A percentile compares a stretch with the other conserved stretches of the same genome.
Evolutionary conservation across 2,329 filamentous ascomycete species (phyloP).

Genomic region (Huntiella abstrusa): DNA sequence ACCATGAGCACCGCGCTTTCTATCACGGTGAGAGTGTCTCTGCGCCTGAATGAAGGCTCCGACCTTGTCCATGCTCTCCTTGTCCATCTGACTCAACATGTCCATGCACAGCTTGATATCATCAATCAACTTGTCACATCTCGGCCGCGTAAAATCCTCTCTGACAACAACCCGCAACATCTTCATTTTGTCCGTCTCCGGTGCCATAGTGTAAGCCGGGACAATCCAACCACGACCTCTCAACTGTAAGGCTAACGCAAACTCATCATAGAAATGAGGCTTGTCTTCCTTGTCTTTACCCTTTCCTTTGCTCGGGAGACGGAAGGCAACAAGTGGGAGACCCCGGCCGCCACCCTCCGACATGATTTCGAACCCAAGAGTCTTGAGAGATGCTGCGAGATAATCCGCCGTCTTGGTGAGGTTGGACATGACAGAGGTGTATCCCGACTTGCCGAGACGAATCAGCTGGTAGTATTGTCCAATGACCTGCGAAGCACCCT

Average conservation of each 20-base stretch:
- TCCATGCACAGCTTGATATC: conserved; percentile 65
- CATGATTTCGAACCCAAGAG: conserved; percentile 74
- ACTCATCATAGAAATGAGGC: conserved; percentile 51
- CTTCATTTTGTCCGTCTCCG: conserved; percentile 65
- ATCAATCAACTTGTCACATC: conserved; percentile 58
- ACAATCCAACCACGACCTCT: conserved; percentile 83
- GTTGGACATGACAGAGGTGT: conserved; percentile 86
- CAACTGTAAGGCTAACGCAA: conserved; percentile 65
- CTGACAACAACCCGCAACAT: conserved; percentile 84
- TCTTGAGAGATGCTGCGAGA: conserved; percentile 51
- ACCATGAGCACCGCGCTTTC: conserved; percentile 31
- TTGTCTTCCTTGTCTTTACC: conserved; percentile 19
- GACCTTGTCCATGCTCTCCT: conserved; percentile 48
- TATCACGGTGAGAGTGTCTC: conserved; percentile 27
- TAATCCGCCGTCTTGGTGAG: conserved; percentile 81
- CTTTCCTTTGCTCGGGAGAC: conserved; percentile 41
- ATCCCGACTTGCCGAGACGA: conserved; percentile 80
- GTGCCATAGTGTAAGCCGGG: conserved; percentile 93
- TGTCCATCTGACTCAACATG: conserved; percentile 56
- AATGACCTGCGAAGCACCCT: conserved; percentile 84
- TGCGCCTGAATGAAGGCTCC: conserved; percentile 45
- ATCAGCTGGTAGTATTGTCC: conserved; percentile 97
- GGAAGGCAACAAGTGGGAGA: conserved; percentile 79
- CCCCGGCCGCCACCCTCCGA: conserved; percentile 59
- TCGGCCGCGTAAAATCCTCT: conserved; percentile 70